Base-by-base conservation (phyloP, 2,329 filamentous ascomycete species). In the Aspergillus quadrilineatus region DNA sequence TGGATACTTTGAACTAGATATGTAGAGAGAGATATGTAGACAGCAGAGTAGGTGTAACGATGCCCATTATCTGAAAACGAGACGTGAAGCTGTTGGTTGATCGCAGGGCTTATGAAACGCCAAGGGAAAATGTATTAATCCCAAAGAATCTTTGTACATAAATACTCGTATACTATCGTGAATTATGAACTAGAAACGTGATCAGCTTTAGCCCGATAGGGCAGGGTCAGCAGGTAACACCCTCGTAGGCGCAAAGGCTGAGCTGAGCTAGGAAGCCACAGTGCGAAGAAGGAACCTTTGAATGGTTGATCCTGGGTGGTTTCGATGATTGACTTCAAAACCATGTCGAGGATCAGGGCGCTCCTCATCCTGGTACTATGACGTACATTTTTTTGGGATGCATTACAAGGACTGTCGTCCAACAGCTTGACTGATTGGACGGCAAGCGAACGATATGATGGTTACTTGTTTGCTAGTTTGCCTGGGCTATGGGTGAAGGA, bases 391-490 rank as follows among this genome's bases (percentile, higher is more conserved):
- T 8, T n/a, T 32, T 44, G 32, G n/a, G 14, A 46, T 30, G 39
- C 12, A 36, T 14, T 10, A 37, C 50, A 28, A 15, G 17, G 41
- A 8, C 9, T 22, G 26, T 30, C 30, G 12, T 14, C 22, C 41
- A 34, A 47, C 32, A 44, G 34, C n/a, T 37, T 12, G 9, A 9
- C 7, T 41, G 50, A 34, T 47, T 53, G 43, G 34, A 28, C 39
- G 28, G 29, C 14, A 30, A 46, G n/a, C 12, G 50, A 15, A 9
- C 10, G n/a, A n/a, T 15, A 22, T 8, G 39, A 29, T 36, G 39
- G 37, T 46, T 32, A 53, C 47, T 53, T 47, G 50, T 53, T 53
- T 53, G 39, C 17, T 22, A 17, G n/a, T 15, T 22, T 42, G 50
- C 32, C 41, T 30, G 22, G 42, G 9, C n/a, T 17, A 41, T 32